Conservation (phyloP, 257 asterid species). For the Cinchona pubescens region DNA sequence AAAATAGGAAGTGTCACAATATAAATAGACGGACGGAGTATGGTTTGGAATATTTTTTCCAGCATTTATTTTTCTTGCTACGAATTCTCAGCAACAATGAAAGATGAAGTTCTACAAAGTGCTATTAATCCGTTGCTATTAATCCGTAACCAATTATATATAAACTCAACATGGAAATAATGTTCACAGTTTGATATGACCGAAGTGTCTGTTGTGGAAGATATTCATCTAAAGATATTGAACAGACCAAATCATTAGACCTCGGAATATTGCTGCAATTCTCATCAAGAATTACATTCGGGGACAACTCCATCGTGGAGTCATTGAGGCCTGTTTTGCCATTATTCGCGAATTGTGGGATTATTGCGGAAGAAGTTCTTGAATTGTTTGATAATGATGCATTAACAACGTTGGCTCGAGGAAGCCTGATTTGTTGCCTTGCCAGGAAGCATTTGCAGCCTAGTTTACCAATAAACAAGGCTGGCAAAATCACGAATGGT, state of each 20-base stretch:
- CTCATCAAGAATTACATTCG: conserved; percentile 59
- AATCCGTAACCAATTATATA: conserved; percentile 71
- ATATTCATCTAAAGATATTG: conserved; percentile 73
- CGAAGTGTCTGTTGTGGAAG: conserved; percentile 54
- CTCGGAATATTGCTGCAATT: conserved; percentile 65
- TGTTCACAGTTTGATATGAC: conserved; percentile 70
- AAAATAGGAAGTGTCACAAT: too few species aligned
- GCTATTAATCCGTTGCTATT: conserved; percentile 61
- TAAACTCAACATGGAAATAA: conserved; percentile 79
- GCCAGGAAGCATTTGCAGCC: too few species aligned
- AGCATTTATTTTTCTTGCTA: too few species aligned
- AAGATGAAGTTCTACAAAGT: conserved; percentile 83
- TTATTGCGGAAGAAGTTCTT: conserved; percentile 8
- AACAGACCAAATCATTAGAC: conserved; percentile 58
- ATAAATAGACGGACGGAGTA: too few species aligned
- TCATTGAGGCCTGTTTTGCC: conserved; percentile 49
- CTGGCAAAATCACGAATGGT: too few species aligned
- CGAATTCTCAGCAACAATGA: too few species aligned
- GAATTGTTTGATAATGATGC: too few species aligned
- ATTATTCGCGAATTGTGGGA: conserved; percentile 20
- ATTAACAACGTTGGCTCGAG: too few species aligned
- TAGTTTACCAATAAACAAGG: too few species aligned
- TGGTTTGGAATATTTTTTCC: too few species aligned
- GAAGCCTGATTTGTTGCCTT: too few species aligned
- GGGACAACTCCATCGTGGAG: conserved; percentile 62